These are phyloP conservation scores for Vitellaria paradoxa DNA, from an alignment of 179 eudicot species.

Conservation along the genomic window DNA sequence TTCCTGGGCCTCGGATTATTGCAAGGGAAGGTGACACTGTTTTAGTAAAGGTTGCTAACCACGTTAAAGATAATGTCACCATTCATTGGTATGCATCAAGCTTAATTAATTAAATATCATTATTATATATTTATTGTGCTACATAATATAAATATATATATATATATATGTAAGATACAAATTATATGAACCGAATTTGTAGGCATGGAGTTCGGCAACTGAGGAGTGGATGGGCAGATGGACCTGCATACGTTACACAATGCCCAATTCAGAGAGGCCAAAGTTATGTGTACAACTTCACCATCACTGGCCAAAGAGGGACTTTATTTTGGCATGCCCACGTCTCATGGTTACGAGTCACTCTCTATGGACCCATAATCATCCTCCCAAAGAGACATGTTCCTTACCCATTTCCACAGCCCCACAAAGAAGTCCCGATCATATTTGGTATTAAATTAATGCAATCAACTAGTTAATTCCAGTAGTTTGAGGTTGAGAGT, in stretches of 20 bases:
- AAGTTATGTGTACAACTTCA: slow-evolving; percentile 33
- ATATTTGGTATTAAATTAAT: slow-evolving; percentile 29
- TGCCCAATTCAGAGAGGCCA: slow-evolving; percentile 47
- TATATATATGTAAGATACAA: not conserved
- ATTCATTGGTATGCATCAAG: slow-evolving; percentile 45
- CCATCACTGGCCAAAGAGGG: slow-evolving; percentile 43
- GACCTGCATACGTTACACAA: slow-evolving; percentile 57
- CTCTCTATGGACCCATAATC: slow-evolving; percentile 48
- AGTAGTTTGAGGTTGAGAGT: too few relatives aligned
- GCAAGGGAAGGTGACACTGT: slow-evolving; percentile 44
- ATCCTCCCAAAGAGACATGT: slow-evolving; percentile 42
- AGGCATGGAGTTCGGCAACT: slow-evolving; percentile 59
- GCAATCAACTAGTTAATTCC: too few relatives aligned
- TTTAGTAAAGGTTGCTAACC: slow-evolving; percentile 27
- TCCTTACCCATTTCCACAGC: slow-evolving; percentile 49
- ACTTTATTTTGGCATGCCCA: slow-evolving; percentile 61
- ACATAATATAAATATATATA: too few relatives aligned
- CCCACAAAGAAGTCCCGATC: slow-evolving; percentile 45
- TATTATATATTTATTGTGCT: too few relatives aligned
- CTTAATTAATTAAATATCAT: too few relatives aligned
- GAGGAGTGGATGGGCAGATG: slow-evolving; percentile 60
- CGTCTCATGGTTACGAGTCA: slow-evolving; percentile 50
- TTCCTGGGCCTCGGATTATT: slow-evolving; percentile 43
- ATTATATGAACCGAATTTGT: not conserved
- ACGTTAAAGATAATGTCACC: slow-evolving; percentile 37